phyloP scores from a whole-genome alignment of 306 rosid species.

The Vachellia collinsii region DNA sequence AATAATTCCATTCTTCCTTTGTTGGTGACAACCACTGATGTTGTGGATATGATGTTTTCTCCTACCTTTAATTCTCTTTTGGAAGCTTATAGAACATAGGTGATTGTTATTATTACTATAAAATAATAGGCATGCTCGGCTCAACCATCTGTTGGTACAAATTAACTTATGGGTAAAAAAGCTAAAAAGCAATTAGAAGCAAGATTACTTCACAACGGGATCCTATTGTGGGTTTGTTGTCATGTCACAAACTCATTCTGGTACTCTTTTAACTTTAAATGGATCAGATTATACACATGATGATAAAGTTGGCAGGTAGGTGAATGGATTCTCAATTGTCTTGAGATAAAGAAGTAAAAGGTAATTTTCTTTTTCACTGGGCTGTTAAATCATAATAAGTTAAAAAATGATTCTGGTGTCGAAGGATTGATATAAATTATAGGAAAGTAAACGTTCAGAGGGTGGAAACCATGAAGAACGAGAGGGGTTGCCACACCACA shows the following conservation, averaged over 20 bases:
- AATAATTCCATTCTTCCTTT: constrained; percentile 51
- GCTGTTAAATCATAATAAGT: not conserved
- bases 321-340: no score
- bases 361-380: not conserved
- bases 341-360: not conserved
- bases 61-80: constrained; percentile 32
- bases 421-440: not conserved
- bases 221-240: constrained; percentile 25
- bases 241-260: constrained; percentile 5
- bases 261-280: not conserved
- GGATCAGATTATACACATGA: not conserved
- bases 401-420: not conserved
- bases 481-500: constrained; percentile 33
- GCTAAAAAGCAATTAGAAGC: not conserved
- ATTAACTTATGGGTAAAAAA: constrained; percentile 8
- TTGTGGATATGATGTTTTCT: constrained; percentile 41
- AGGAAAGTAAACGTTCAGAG: not conserved
- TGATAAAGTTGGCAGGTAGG: not conserved
- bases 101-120: constrained; percentile 11
- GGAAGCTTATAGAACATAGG: not conserved
- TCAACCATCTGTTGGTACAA: constrained; percentile 31
- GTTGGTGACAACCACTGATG: constrained; percentile 47
- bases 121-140: constrained; percentile 29
- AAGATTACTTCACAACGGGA: not conserved
- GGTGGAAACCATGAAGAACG: constrained; percentile 6